Evolutionary conservation across 192 early-diverging fungal species (phyloP).

Genomic region (Spizellomyces punctatus): DNA sequence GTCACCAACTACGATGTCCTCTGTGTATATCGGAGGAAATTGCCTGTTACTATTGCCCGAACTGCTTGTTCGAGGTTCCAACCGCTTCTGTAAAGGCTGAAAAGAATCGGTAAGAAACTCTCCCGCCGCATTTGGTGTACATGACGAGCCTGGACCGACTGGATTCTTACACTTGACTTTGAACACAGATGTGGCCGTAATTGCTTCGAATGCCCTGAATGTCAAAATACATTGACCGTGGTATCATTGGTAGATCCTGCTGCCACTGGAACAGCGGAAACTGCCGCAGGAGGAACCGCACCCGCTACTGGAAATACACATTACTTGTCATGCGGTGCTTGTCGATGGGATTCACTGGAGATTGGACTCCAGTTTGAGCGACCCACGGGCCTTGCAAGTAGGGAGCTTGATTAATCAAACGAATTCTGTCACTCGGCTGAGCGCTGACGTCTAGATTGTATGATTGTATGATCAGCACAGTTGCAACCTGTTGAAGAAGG

Average conservation of each 20-base stretch:
- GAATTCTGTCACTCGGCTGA: neutral
- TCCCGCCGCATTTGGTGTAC: neutral
- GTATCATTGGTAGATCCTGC: constrained; percentile 59
- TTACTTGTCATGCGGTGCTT: constrained; percentile 81
- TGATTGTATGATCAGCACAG: constrained; percentile 54
- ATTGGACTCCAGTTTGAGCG: constrained; percentile 93
- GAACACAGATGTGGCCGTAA: constrained; percentile 77
- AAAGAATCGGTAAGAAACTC: constrained; percentile 69
- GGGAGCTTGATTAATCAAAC: constrained; percentile 7
- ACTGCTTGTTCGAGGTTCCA: constrained; percentile 96
- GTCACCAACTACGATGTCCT: constrained; percentile 78
- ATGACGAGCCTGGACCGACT: neutral
- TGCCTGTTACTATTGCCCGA: constrained; percentile 91
- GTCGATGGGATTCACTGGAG: constrained; percentile 92
- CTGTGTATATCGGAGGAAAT: constrained; percentile 84
- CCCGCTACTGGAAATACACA: constrained; percentile 46
- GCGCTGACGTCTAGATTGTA: neutral
- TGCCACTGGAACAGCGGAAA: constrained; percentile 22
- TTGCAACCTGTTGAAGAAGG: constrained; percentile 79
- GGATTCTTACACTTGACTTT: neutral
- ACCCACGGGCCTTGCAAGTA: constrained; percentile 86
- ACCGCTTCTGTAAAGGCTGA: constrained; percentile 96
- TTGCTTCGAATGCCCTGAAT: constrained; percentile 92
- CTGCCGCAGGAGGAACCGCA: neutral
- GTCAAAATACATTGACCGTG: constrained; percentile 77